Percentiles rank a stretch among this genome's conserved stretches.
These are phyloP conservation scores for Choiromyces venosus DNA, from an alignment of 495 filamentous ascomycete genomes.

Conservation along the genomic window DNA sequence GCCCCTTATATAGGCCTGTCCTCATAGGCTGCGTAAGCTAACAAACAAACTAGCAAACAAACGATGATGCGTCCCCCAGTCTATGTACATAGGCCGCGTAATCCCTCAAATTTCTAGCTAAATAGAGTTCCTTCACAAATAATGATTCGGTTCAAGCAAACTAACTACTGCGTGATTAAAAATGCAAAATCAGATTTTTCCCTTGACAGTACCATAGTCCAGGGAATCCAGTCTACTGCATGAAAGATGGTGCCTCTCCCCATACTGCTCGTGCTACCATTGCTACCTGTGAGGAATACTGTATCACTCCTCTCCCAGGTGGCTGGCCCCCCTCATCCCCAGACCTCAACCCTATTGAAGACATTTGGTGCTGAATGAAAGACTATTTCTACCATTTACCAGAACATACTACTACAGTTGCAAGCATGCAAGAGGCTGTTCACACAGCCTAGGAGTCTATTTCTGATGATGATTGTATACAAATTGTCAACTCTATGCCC, in stretches of 20 bases:
- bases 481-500: constrained; percentile 12
- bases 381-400: background rate
- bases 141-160: too few species aligned
- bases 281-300: background rate
- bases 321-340: background rate
- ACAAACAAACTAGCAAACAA: too few species aligned
- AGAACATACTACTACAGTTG: background rate
- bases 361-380: constrained; percentile 4
- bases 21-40: too few species aligned
- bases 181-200: too few species aligned
- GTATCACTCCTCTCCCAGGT: constrained; percentile 8
- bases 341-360: constrained; percentile 5
- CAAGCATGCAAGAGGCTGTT: constrained; percentile 1
- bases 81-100: too few species aligned
- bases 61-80: too few species aligned
- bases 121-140: too few species aligned
- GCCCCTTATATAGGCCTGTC: too few species aligned
- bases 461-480: background rate
- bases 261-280: constrained; percentile 1
- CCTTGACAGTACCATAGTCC: background rate
- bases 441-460: constrained; percentile 10
- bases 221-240: constrained; percentile 3
- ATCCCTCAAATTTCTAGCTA: too few species aligned
- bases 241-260: constrained; percentile 15
- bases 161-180: too few species aligned